These are phyloP conservation scores for Parascedosporium putredinis DNA, from an alignment of 2,329 filamentous ascomycete genomes.

Conservation along the genomic window DNA sequence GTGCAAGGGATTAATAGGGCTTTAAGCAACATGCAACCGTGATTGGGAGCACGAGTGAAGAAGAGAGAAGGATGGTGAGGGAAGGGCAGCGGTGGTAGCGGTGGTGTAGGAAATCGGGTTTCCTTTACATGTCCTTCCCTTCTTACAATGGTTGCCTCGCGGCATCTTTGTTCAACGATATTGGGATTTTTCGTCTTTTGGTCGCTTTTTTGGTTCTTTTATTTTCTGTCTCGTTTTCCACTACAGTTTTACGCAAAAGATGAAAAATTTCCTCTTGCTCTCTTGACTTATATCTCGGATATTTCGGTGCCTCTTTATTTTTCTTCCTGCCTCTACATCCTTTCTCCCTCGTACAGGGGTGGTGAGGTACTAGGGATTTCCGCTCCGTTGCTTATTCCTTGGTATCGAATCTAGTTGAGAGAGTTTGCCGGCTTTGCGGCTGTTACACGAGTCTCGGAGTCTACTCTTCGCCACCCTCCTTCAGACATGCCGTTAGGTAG, in stretches of 20 bases:
- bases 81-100: not conserved
- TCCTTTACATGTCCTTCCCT: not conserved
- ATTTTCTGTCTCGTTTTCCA: conserved; percentile 11
- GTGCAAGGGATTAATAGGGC: not conserved
- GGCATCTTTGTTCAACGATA: conserved; percentile 18
- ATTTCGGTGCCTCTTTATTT: not conserved
- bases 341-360: conserved; percentile 32
- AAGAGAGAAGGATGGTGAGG: not conserved
- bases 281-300: not conserved
- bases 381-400: no score
- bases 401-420: no score
- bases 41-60: not conserved
- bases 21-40: not conserved
- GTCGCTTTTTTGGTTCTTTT: conserved; percentile 9
- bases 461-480: no score
- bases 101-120: no score
- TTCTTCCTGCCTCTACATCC: conserved; percentile 3
- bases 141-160: conserved; percentile 18
- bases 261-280: no score
- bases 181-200: conserved; percentile 12
- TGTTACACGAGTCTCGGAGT: no score
- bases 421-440: no score
- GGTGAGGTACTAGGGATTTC: no score
- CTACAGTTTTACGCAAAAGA: no score
- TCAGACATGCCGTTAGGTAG: no score